A percentile compares a stretch with the other conserved stretches of the same genome.
phyloP scores from a whole-genome alignment of 2,329 filamentous ascomycete genomes.

The Colletotrichum sojae region DNA sequence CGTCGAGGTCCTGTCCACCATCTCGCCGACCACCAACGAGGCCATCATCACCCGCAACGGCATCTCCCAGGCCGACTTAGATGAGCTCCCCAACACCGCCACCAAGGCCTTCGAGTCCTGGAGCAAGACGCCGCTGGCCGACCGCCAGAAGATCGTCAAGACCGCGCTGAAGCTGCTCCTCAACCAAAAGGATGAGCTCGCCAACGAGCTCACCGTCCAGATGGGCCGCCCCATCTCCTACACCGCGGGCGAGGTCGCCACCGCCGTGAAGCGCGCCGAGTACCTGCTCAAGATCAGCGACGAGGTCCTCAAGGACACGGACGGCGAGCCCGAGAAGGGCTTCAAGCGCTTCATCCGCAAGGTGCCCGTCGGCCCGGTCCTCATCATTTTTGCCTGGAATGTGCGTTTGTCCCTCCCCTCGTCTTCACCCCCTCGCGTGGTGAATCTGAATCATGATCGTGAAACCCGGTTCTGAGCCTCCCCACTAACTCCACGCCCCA shows the following conservation, averaged over 20 bases:
- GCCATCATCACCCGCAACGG: conserved; percentile 85
- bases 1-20: conserved; percentile 78
- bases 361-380: conserved; percentile 86
- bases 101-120: conserved; percentile 83
- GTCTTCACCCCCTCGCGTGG: neutral
- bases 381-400: conserved; percentile 97
- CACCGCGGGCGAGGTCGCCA: conserved; percentile 85
- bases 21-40: conserved; percentile 92
- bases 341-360: conserved; percentile 94
- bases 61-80: conserved; percentile 78
- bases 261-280: conserved; percentile 86
- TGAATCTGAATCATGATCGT: neutral
- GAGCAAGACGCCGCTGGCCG: conserved; percentile 79
- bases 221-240: conserved; percentile 96
- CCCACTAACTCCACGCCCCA: conserved; percentile 53
- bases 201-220: conserved; percentile 88
- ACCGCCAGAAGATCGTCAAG: conserved; percentile 85
- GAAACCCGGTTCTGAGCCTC: neutral
- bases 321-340: conserved; percentile 86
- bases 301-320: conserved; percentile 83
- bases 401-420: conserved; percentile 65
- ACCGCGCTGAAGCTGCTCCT: conserved; percentile 81
- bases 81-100: conserved; percentile 79
- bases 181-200: conserved; percentile 83
- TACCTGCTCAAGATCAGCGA: conserved; percentile 89